A percentile compares a stretch with the other conserved stretches of the same genome.
Evolutionary conservation across 2,329 filamentous ascomycete genomes (phyloP).

Genomic region (Diaporthe nobilis): DNA sequence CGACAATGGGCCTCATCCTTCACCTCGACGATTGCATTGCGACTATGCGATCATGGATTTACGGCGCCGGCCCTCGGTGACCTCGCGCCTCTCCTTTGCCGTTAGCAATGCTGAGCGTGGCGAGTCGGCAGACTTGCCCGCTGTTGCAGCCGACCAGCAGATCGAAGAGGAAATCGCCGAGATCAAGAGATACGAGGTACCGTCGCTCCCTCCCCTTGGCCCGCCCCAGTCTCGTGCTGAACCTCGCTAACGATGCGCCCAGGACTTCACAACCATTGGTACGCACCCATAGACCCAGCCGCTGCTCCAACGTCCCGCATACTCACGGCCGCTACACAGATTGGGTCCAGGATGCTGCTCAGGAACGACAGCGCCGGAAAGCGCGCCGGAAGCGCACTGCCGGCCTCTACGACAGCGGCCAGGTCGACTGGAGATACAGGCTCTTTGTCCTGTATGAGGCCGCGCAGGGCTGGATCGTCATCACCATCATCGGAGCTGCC

Average conservation of each 20-base stretch:
- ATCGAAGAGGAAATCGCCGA: slow-evolving; percentile 96
- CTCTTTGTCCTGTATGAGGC: slow-evolving; percentile 93
- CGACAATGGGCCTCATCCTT: slow-evolving; percentile 42
- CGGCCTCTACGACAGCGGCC: slow-evolving; percentile 79
- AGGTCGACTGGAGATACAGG: slow-evolving; percentile 83
- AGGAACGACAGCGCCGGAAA: slow-evolving; percentile 87
- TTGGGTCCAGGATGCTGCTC: slow-evolving; percentile 97
- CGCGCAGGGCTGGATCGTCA: slow-evolving; percentile 97
- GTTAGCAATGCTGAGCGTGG: slow-evolving; percentile 74
- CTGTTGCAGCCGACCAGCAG: slow-evolving; percentile 72
- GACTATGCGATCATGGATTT: slow-evolving; percentile 41
- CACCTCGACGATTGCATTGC: slow-evolving; percentile 24
- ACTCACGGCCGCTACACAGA: slow-evolving; percentile 69
- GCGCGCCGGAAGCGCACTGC: slow-evolving; percentile 80
- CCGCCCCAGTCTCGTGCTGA: slow-evolving; percentile 23
- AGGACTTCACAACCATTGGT: slow-evolving; percentile 96
- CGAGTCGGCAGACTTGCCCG: slow-evolving; percentile 64
- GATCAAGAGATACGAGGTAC: slow-evolving; percentile 94
- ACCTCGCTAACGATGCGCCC: slow-evolving; percentile 38
- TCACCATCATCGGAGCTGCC: slow-evolving; percentile 91
- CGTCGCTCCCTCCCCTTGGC: not conserved
- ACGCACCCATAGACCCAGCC: slow-evolving; percentile 46
- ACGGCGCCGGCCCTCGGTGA: slow-evolving; percentile 68
- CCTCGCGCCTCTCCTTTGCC: slow-evolving; percentile 76
- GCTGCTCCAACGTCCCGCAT: slow-evolving; percentile 30